Evolutionary conservation across 1,284 basidiomycete species (phyloP).

Genomic region (Trichosporon faecale): DNA sequence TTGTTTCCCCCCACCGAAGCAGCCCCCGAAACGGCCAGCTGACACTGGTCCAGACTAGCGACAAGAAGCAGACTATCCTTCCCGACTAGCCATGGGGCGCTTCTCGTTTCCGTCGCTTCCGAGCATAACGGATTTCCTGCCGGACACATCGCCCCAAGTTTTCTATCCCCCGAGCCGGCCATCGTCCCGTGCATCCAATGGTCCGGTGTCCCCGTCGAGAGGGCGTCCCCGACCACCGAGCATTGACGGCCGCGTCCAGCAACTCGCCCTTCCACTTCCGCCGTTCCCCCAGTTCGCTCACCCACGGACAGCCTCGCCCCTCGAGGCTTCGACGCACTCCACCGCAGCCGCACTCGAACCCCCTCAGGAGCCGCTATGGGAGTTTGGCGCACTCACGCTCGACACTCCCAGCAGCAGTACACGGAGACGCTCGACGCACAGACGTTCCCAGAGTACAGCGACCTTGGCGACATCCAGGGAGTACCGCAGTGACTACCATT

Average conservation of each 20-base stretch:
- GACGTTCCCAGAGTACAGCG: conserved; percentile 1
- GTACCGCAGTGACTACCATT: conserved; percentile 7
- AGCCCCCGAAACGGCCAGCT: background rate
- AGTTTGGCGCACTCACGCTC: background rate
- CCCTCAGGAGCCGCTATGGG: conserved; percentile 2
- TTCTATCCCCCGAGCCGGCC: background rate
- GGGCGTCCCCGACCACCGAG: background rate
- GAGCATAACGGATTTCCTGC: background rate
- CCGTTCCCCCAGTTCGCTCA: background rate
- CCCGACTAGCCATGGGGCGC: background rate
- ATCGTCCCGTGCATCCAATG: background rate
- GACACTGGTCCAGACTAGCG: background rate
- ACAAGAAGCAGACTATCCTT: background rate
- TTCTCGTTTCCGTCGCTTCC: conserved; percentile 10
- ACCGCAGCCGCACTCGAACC: background rate
- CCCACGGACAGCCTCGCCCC: background rate
- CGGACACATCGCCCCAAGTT: conserved; percentile 6
- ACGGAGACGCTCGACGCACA: background rate
- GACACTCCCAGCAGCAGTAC: background rate
- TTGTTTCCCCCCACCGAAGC: too few relatives aligned
- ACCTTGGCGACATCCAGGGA: conserved; percentile 5
- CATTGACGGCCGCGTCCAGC: background rate
- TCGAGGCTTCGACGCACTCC: background rate
- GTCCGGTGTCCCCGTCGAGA: background rate
- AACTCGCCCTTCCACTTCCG: background rate